A percentile compares a stretch with the other conserved stretches of the same genome.
Conservation (phyloP, 2,329 filamentous ascomycete genomes). For the Fusarium sp. region DNA sequence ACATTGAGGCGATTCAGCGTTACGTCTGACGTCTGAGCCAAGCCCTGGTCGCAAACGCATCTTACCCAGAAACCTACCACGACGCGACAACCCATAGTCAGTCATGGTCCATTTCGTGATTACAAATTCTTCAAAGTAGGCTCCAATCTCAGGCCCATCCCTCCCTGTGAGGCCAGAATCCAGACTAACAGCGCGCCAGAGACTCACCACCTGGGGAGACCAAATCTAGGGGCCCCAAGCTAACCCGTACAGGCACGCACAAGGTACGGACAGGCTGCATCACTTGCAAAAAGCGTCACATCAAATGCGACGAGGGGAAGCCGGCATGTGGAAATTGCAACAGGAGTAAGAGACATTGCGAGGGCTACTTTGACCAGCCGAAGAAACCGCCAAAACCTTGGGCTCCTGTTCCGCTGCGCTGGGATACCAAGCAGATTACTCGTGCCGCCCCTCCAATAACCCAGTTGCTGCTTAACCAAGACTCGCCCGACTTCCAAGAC, state of each 20-base stretch:
- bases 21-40: too few species aligned
- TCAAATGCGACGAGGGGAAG: conserved; percentile 44
- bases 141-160: too few species aligned
- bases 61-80: too few species aligned
- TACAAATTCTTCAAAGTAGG: too few species aligned
- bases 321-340: conserved; percentile 37
- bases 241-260: conserved; percentile 37
- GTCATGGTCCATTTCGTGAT: too few species aligned
- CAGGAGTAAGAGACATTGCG: conserved; percentile 32
- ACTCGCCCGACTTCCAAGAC: conserved; percentile 28
- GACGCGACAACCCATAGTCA: too few species aligned
- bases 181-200: too few species aligned
- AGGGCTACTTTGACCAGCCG: conserved; percentile 23
- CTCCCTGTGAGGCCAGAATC: too few species aligned
- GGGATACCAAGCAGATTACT: conserved; percentile 43
- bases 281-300: conserved; percentile 44
- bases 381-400: conserved; percentile 7
- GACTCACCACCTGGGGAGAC: too few species aligned
- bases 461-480: conserved; percentile 30
- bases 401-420: conserved; percentile 33
- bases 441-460: neutral
- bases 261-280: conserved; percentile 45
- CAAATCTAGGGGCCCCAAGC: conserved; percentile 11
- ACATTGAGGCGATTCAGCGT: too few species aligned
- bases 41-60: too few species aligned